phyloP scores from a whole-genome alignment of 257 asterid species.

The Schizonepeta tenuifolia region DNA sequence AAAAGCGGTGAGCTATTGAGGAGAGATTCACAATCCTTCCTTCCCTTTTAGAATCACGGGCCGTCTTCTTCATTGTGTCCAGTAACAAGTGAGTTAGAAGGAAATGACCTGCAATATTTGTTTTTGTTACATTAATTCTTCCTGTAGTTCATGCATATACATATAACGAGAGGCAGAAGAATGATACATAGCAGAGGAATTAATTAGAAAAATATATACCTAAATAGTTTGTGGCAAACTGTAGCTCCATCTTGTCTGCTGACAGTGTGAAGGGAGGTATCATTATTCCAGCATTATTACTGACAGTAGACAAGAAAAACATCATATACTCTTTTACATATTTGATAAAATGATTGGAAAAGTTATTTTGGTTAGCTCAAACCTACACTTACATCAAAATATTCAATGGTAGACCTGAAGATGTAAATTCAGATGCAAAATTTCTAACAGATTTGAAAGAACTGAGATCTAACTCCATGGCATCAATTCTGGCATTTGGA shows the following conservation, averaged over 20 bases:
- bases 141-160: no score
- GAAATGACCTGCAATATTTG: conserved; percentile 66
- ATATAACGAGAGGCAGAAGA: not conserved
- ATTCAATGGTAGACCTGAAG: conserved; percentile 70
- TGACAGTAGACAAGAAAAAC: conserved; percentile 37
- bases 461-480: conserved; percentile 83
- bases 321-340: not conserved
- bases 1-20: conserved; percentile 60
- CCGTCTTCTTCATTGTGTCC: conserved; percentile 81
- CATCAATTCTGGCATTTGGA: conserved; percentile 74
- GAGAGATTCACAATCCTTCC: conserved; percentile 91
- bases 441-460: conserved; percentile 70
- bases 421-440: conserved; percentile 68
- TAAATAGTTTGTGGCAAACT: conserved; percentile 85
- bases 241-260: conserved; percentile 76
- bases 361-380: not conserved
- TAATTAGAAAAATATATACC: conserved; percentile 54
- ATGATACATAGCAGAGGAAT: not conserved
- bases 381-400: conserved; percentile 64
- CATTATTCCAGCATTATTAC: conserved; percentile 94
- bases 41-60: conserved; percentile 59
- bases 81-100: conserved; percentile 72
- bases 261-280: conserved; percentile 72
- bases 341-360: not conserved
- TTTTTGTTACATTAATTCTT: no score